Evolutionary conservation across 176 grass and related monocot genomes (phyloP).

Genomic region (Poa pratensis): DNA sequence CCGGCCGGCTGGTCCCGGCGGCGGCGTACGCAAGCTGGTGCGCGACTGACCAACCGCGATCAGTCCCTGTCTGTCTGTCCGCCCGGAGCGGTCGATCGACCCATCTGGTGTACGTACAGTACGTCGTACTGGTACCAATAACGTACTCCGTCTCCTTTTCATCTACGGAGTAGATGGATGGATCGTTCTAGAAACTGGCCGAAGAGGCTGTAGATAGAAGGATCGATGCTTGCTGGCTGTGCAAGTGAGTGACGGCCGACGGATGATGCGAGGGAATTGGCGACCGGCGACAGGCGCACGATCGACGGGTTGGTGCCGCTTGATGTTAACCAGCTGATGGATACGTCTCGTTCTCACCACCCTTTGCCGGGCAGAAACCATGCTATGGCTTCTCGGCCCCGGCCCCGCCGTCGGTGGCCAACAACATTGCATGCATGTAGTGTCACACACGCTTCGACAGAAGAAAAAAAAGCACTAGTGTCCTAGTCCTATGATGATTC

Average conservation of each 20-base stretch:
- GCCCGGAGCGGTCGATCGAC: too few species aligned
- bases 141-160: too few species aligned
- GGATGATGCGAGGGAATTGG: background rate
- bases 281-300: background rate
- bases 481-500: background rate
- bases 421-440: background rate
- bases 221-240: too few species aligned
- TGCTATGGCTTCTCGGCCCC: background rate
- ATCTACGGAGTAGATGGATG: background rate
- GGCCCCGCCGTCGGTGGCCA: constrained; percentile 38
- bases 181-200: background rate
- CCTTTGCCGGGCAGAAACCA: background rate
- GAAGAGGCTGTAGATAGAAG: background rate
- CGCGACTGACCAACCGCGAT: background rate
- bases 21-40: background rate
- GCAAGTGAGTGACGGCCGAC: background rate
- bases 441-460: background rate
- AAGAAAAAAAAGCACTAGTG: background rate
- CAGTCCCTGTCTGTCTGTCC: constrained; percentile 21
- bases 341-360: background rate
- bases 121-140: background rate
- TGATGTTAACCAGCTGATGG: background rate
- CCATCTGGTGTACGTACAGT: too few species aligned
- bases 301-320: constrained; percentile 8
- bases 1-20: constrained; percentile 3